These are phyloP conservation scores for Glebionis coronaria DNA, from an alignment of 129 eudicot genomes.

Conservation along the genomic window DNA sequence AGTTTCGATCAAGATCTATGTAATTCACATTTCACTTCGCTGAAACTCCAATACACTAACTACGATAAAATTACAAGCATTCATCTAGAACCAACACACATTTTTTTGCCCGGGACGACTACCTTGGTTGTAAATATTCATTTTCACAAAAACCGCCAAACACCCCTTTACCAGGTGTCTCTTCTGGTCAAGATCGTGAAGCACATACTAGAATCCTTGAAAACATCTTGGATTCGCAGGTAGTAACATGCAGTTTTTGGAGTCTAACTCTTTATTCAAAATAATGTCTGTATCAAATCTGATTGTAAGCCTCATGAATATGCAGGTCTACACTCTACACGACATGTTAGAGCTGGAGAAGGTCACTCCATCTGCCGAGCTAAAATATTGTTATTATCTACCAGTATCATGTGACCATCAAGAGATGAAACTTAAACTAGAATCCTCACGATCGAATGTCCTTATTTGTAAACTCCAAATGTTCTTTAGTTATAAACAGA, in stretches of 20 bases:
- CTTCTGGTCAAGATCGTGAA: constrained; percentile 44
- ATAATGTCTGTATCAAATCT: constrained; percentile 10
- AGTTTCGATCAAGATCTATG: too few relatives aligned
- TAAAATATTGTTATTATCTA: constrained; percentile 40
- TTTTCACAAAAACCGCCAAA: too few relatives aligned
- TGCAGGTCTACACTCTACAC: constrained; percentile 48
- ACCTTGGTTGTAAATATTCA: too few relatives aligned
- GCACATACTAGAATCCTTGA: constrained; percentile 58
- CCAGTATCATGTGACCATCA: constrained; percentile 32
- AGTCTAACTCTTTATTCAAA: constrained; percentile 1
- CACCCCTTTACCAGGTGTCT: constrained; percentile 52
- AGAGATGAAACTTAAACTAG: constrained; percentile 46
- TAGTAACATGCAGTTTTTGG: constrained; percentile 24
- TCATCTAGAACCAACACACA: too few relatives aligned
- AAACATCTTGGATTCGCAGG: constrained; percentile 73
- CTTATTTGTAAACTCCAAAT: neutral
- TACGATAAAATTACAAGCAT: too few relatives aligned
- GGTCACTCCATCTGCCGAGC: constrained; percentile 39
- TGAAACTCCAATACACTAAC: too few relatives aligned
- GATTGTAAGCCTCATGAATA: constrained; percentile 19
- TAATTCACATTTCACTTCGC: too few relatives aligned
- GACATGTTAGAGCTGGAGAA: constrained; percentile 44
- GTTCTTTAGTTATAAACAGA: neutral
- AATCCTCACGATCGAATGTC: constrained; percentile 52
- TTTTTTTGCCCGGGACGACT: too few relatives aligned